These are phyloP conservation scores for Cokeromyces recurvatus DNA, from an alignment of 371 early-diverging fungal species.

Conservation along the genomic window DNA sequence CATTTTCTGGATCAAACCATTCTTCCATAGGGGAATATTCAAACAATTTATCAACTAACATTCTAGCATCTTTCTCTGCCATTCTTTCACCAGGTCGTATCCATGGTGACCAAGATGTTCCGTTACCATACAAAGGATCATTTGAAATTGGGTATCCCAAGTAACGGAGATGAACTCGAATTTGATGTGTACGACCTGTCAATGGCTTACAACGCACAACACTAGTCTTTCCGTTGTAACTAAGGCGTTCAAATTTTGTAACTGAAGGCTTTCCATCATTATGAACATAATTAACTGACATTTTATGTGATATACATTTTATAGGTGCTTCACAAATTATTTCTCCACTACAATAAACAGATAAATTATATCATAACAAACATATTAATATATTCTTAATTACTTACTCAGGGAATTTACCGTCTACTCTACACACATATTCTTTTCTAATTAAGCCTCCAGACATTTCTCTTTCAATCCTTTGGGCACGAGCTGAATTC, in stretches of 20 bases:
- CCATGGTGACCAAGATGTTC: conserved; percentile 65
- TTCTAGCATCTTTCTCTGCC: conserved; percentile 15
- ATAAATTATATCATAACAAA: too few species aligned
- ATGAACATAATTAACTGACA: conserved; percentile 83
- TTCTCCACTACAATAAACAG: conserved; percentile 47
- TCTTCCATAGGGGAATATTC: conserved; percentile 25
- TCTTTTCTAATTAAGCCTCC: conserved; percentile 72
- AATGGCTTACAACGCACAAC: conserved; percentile 75
- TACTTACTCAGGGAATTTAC: conserved; percentile 80
- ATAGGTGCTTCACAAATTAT: conserved; percentile 81
- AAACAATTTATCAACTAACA: conserved; percentile 19
- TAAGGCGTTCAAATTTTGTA: conserved; percentile 66
- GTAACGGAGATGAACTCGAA: conserved; percentile 96
- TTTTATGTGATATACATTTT: conserved; percentile 74
- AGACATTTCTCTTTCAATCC: conserved; percentile 65
- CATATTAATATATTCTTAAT: too few species aligned
- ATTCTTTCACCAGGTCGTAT: conserved; percentile 20
- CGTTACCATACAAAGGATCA: conserved; percentile 87
- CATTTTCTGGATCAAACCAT: conserved; percentile 11
- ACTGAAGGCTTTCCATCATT: conserved; percentile 76
- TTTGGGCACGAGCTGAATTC: conserved; percentile 57
- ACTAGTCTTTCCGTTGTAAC: conserved; percentile 63
- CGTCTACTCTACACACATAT: conserved; percentile 85
- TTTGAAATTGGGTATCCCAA: conserved; percentile 97
- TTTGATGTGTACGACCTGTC: conserved; percentile 99